phyloP scores from a whole-genome alignment of 2,329 filamentous ascomycete species.

The Epichloe festucae region DNA sequence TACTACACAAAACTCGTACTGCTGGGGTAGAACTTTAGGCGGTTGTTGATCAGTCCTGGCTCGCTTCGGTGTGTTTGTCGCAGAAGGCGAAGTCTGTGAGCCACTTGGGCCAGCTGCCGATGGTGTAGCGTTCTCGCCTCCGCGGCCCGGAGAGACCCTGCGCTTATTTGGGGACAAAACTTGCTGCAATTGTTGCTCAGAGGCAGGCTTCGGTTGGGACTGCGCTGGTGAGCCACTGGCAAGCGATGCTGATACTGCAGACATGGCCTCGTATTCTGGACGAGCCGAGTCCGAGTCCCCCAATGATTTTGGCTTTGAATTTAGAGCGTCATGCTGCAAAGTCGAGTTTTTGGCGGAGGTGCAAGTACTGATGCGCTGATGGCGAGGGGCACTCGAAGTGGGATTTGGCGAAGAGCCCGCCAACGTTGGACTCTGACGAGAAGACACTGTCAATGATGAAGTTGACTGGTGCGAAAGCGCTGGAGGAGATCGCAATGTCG shows the following conservation, averaged over 20 bases:
- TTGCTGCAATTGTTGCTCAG: background rate
- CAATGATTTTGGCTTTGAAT: background rate
- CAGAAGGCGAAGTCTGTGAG: background rate
- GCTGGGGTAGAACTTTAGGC: constrained; percentile 50
- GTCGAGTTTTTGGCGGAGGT: background rate
- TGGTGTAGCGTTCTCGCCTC: background rate
- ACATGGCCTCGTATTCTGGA: background rate
- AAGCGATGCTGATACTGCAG: background rate
- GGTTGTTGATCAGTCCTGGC: constrained; percentile 35
- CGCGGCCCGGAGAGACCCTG: constrained; percentile 14
- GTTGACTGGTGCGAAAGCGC: constrained; percentile 14
- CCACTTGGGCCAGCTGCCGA: background rate
- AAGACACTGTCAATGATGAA: constrained; percentile 6
- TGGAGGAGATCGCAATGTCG: constrained; percentile 13
- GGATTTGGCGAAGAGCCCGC: constrained; percentile 8
- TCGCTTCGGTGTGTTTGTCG: constrained; percentile 32
- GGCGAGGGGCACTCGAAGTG: constrained; percentile 10
- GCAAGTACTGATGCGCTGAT: constrained; percentile 9
- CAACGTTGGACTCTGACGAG: constrained; percentile 6
- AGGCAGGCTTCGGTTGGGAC: background rate
- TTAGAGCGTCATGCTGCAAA: background rate
- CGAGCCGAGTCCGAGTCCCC: background rate
- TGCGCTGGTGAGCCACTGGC: background rate
- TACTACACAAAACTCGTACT: constrained; percentile 70
- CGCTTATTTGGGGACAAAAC: constrained; percentile 21